A percentile compares a stretch with the other conserved stretches of the same genome.
phyloP scores from a whole-genome alignment of 768 basidiomycete species.

The Lactarius vividus region DNA sequence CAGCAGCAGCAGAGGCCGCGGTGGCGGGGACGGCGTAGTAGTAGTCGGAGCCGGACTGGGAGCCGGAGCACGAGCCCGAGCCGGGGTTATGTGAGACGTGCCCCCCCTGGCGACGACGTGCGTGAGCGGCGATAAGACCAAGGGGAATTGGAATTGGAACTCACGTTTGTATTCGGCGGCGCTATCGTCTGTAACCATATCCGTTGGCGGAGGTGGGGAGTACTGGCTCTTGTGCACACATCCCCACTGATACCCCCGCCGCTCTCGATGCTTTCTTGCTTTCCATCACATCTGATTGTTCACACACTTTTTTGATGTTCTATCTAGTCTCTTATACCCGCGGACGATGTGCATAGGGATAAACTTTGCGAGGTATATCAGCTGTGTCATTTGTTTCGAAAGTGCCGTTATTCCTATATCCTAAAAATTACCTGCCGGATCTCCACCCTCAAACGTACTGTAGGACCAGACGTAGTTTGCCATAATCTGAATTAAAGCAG shows the following conservation, averaged over 20 bases:
- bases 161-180: not conserved
- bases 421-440: conserved; percentile 1
- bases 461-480: conserved; percentile 2
- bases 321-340: too few species aligned
- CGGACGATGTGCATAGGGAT: too few species aligned
- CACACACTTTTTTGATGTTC: not conserved
- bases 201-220: not conserved
- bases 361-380: not conserved
- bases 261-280: not conserved
- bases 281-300: not conserved
- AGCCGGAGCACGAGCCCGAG: not conserved
- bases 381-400: not conserved
- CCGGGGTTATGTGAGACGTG: not conserved
- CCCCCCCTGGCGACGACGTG: not conserved
- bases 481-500: conserved; percentile 19
- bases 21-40: not conserved
- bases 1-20: not conserved
- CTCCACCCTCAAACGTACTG: conserved; percentile 4
- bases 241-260: not conserved
- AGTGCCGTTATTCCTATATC: not conserved
- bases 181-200: not conserved
- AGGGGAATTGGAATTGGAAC: not conserved
- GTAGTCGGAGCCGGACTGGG: not conserved
- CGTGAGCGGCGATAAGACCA: conserved; percentile 2
- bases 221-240: not conserved